Evolutionary conservation across 495 filamentous ascomycete species (phyloP).

Genomic region (Penicillium bialowiezense): DNA sequence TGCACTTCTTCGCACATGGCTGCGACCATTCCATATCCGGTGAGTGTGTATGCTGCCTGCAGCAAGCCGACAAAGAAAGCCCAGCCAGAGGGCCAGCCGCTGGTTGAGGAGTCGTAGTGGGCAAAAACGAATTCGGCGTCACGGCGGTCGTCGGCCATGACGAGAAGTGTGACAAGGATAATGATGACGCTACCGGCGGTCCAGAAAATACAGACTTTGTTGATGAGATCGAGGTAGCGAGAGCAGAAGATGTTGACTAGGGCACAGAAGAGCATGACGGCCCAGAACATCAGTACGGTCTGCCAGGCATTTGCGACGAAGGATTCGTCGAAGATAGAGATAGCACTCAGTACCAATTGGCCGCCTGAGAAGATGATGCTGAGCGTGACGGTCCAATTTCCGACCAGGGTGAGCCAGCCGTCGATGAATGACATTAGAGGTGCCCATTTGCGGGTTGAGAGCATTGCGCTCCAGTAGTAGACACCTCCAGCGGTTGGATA

Average conservation of each 20-base stretch:
- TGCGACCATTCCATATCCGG: conserved; percentile 56
- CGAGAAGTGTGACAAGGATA: conserved; percentile 56
- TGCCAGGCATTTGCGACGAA: conserved; percentile 62
- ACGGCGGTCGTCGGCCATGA: conserved; percentile 53
- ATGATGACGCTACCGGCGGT: conserved; percentile 58
- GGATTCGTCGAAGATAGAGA: conserved; percentile 58
- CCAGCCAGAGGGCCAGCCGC: conserved; percentile 62
- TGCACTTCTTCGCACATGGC: conserved; percentile 70
- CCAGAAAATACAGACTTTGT: conserved; percentile 69
- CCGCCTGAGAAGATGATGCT: conserved; percentile 51
- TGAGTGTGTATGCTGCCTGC: conserved; percentile 59
- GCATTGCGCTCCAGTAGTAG: conserved; percentile 75
- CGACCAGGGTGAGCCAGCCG: conserved; percentile 73
- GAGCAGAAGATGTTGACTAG: conserved; percentile 56
- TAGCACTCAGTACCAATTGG: conserved; percentile 60
- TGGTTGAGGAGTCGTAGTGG: conserved; percentile 56
- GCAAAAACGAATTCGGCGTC: conserved; percentile 58
- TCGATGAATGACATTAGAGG: conserved; percentile 66
- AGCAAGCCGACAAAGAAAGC: conserved; percentile 61
- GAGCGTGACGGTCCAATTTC: conserved; percentile 60
- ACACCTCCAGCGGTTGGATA: conserved; percentile 69
- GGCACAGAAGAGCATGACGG: conserved; percentile 56
- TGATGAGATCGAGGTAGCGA: conserved; percentile 59
- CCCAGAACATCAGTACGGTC: conserved; percentile 65
- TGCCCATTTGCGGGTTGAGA: conserved; percentile 53